Conservation (phyloP, 1,284 basidiomycete genomes). For the Inonotus obliquus region DNA sequence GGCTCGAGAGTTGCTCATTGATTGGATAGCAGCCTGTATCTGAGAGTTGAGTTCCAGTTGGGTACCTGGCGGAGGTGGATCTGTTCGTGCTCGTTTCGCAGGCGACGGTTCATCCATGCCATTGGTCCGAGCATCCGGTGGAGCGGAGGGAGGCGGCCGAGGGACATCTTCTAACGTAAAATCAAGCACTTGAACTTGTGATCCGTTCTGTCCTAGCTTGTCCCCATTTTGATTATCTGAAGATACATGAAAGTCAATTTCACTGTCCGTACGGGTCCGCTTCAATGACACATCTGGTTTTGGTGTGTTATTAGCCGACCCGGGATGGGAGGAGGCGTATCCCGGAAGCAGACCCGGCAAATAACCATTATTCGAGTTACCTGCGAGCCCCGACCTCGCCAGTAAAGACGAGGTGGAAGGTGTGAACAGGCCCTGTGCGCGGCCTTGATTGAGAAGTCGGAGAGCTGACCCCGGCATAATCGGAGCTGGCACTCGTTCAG, state of each 20-base stretch:
- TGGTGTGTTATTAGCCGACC: not conserved
- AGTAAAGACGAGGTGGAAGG: slow-evolving; percentile 59
- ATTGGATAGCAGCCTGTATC: slow-evolving; percentile 20
- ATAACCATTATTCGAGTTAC: slow-evolving; percentile 12
- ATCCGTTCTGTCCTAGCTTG: slow-evolving; percentile 13
- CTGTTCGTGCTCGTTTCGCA: slow-evolving; percentile 59
- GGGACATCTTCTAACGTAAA: slow-evolving; percentile 39
- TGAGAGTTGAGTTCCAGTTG: slow-evolving; percentile 23
- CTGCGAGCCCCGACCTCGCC: slow-evolving; percentile 18
- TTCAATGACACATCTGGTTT: slow-evolving; percentile 11
- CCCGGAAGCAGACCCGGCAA: slow-evolving; percentile 22
- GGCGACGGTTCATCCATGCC: slow-evolving; percentile 59
- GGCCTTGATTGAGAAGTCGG: slow-evolving; percentile 74
- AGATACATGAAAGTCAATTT: slow-evolving; percentile 6
- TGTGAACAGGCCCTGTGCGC: slow-evolving; percentile 80
- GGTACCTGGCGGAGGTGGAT: slow-evolving; percentile 34
- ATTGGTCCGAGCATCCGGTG: slow-evolving; percentile 32
- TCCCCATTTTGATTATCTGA: not conserved
- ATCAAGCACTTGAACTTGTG: slow-evolving; percentile 21
- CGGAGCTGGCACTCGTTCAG: slow-evolving; percentile 62
- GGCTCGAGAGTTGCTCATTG: slow-evolving; percentile 19
- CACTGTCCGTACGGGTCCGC: slow-evolving; percentile 18
- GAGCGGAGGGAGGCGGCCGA: slow-evolving; percentile 44
- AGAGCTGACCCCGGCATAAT: slow-evolving; percentile 79
- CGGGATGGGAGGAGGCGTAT: slow-evolving; percentile 8